Evolutionary conservation across 345 rosid species (phyloP), one percentile per base, ranked within the genome.

Genomic region (Bretschneidera sinensis): DNA sequence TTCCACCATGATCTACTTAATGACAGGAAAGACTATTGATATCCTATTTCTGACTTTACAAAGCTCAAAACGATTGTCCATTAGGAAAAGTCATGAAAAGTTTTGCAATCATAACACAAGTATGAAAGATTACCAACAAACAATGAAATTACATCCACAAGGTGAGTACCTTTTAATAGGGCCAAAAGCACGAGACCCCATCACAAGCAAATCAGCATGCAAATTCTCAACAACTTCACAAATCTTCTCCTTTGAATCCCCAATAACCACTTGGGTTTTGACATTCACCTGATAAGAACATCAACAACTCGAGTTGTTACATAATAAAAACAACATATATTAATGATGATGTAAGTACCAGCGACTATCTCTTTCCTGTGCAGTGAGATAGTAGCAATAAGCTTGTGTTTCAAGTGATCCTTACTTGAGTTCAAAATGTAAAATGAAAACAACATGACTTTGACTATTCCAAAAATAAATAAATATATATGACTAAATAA

Each of bases 161-260:
- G 31, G 19, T 16, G 20, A 33, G 0, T 58, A 87, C 99, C 97
- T 89, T 70, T 89, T 89, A 56, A 92, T 85, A 18, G 76, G 92
- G 51, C 99, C 96, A 74, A 77, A 81, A 52, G 89, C 81, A 24
- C 92, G 87, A 48, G 79, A 83, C 0, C 97, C 97, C 85, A 89
- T 83, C 57, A 87, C 92, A 57, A 92, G 88, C 68, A 92, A 69
- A 76, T 87, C 95, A 6, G 81, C 88, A 10, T 78, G 73, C 67
- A 79, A 63, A 48, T 71, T 84, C 69, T 87, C 95, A 11, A 71
- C 83, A 17, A 68, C 69, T 72, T 87, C 98, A 58, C 95, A 87
- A 2, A 89, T 83, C 75, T 81, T 89, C 75, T 92, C 83, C 88
- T 83, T 92, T 0, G 95, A 83, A 70, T 87, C 92, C 24, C 98